phyloP scores from a whole-genome alignment of 2,329 filamentous ascomycete species.

The Colletotrichum euphorbiae region DNA sequence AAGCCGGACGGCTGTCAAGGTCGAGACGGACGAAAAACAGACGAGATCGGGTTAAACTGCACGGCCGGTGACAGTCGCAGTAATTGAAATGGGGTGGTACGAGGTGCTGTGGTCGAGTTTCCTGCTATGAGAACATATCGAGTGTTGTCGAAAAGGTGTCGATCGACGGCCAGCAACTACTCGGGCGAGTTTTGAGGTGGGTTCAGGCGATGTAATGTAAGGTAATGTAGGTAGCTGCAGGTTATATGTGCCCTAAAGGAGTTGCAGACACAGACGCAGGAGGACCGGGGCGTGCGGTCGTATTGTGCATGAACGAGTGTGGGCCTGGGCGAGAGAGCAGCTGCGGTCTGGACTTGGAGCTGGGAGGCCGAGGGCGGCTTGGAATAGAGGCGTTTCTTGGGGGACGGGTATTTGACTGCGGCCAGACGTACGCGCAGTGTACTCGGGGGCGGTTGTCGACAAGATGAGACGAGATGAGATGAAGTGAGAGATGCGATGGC shows the following conservation, averaged over 20 bases:
- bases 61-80: constrained; percentile 17
- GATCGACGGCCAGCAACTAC: constrained; percentile 20
- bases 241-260: constrained; percentile 47
- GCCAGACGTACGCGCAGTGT: background rate
- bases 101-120: constrained; percentile 10
- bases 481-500: constrained; percentile 9
- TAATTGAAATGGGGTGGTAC: constrained; percentile 18
- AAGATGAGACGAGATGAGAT: background rate
- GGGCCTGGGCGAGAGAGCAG: constrained; percentile 39
- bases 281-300: constrained; percentile 39
- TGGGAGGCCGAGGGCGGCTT: constrained; percentile 13
- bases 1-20: constrained; percentile 9
- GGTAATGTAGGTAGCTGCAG: constrained; percentile 39
- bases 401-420: constrained; percentile 6
- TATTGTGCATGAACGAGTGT: constrained; percentile 51
- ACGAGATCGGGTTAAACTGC: background rate
- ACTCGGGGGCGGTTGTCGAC: constrained; percentile 8
- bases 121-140: constrained; percentile 34
- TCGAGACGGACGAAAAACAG: background rate
- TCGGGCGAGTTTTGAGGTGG: constrained; percentile 22
- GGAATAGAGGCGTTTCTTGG: constrained; percentile 25
- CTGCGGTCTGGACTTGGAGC: constrained; percentile 28
- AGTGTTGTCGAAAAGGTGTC: constrained; percentile 7
- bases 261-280: constrained; percentile 43
- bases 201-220: constrained; percentile 36